phyloP scores from a whole-genome alignment of 495 filamentous ascomycete genomes.

The Astrothelium macrocarpum region DNA sequence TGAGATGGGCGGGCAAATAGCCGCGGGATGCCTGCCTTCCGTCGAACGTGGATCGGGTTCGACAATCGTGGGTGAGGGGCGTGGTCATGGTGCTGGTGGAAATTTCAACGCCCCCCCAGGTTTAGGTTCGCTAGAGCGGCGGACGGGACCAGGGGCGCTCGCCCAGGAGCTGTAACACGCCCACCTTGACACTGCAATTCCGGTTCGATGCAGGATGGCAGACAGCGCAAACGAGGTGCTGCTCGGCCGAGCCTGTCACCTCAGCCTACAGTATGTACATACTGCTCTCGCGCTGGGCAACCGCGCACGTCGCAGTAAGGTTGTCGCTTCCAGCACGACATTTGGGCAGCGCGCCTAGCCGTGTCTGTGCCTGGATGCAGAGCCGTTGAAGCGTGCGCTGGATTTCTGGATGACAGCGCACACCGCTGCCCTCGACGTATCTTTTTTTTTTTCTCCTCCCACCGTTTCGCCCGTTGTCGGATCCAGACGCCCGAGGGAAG shows the following conservation, averaged over 20 bases:
- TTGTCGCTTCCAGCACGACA: background rate
- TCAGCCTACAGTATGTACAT: background rate
- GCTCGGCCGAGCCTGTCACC: background rate
- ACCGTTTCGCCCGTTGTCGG: background rate
- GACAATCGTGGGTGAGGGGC: slow-evolving; percentile 6
- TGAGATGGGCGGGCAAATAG: background rate
- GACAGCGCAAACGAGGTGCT: background rate
- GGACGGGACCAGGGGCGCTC: background rate
- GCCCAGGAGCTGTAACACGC: slow-evolving; percentile 2
- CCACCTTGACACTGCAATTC: slow-evolving; percentile 5
- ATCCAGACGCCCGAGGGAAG: background rate
- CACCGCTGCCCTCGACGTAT: background rate
- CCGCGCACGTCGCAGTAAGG: too few species aligned
- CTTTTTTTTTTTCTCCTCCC: background rate
- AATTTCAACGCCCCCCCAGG: slow-evolving; percentile 3
- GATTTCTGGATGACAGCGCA: background rate
- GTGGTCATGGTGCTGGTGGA: background rate
- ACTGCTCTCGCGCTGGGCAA: too few species aligned
- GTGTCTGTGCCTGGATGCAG: background rate
- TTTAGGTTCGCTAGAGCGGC: slow-evolving; percentile 3
- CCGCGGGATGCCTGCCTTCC: slow-evolving; percentile 5
- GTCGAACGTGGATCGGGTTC: slow-evolving; percentile 3
- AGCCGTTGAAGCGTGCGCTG: slow-evolving; percentile 5
- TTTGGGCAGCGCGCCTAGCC: background rate
- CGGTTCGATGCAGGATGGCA: slow-evolving; percentile 5